Percentiles rank a stretch among this genome's conserved stretches.
Evolutionary conservation across 2,329 filamentous ascomycete species (phyloP).

Genomic region (Trichophyton mentagrophytes): DNA sequence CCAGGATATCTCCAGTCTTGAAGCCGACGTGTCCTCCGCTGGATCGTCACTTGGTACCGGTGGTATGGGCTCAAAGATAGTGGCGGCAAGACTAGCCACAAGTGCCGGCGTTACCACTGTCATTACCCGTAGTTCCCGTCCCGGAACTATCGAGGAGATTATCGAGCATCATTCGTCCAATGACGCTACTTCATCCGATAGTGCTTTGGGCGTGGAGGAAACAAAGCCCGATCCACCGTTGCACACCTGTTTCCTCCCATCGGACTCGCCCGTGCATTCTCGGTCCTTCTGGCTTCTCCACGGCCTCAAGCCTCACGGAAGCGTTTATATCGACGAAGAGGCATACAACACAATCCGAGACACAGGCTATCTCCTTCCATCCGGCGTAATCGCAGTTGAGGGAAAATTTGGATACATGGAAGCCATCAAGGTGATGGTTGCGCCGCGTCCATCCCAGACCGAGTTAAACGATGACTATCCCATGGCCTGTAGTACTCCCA

Average conservation of each 20-base stretch:
- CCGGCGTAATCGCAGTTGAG: constrained; percentile 79
- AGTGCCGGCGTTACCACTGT: constrained; percentile 91
- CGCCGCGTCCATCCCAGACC: constrained; percentile 41
- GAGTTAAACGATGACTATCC: constrained; percentile 30
- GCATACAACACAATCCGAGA: constrained; percentile 66
- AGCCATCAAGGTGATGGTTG: constrained; percentile 73
- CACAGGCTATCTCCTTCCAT: constrained; percentile 79
- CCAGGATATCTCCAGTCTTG: constrained; percentile 68
- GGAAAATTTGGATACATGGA: constrained; percentile 86
- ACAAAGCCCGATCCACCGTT: constrained; percentile 46
- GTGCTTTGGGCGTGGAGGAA: constrained; percentile 5
- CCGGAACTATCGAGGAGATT: constrained; percentile 80
- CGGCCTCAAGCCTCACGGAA: constrained; percentile 79
- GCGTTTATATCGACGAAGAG: constrained; percentile 83
- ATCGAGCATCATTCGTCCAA: constrained; percentile 48
- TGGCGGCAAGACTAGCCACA: constrained; percentile 80
- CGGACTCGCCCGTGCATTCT: constrained; percentile 71
- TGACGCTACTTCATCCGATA: constrained; percentile 7
- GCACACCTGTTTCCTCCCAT: constrained; percentile 87
- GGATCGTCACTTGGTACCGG: constrained; percentile 85
- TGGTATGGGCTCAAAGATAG: constrained; percentile 95
- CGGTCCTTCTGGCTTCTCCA: constrained; percentile 96
- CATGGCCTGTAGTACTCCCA: constrained; percentile 18
- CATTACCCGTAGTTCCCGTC: constrained; percentile 86
- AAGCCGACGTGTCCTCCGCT: constrained; percentile 80